These are phyloP conservation scores for Lactarius pseudohatsudake DNA, from an alignment of 768 basidiomycete genomes.

Conservation along the genomic window DNA sequence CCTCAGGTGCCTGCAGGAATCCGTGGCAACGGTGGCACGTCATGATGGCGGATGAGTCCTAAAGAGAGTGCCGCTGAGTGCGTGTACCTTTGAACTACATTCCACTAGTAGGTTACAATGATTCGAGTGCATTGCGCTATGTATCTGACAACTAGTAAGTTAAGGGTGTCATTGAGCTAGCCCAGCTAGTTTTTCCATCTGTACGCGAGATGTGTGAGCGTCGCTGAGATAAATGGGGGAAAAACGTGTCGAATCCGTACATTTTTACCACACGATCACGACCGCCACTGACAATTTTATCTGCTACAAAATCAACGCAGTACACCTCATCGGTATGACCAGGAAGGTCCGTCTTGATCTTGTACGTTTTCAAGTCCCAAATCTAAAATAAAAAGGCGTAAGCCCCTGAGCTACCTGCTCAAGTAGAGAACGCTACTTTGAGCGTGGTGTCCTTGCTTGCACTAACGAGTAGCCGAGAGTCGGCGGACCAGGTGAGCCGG, in stretches of 20 bases:
- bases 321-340: slow-evolving; percentile 98
- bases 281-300: slow-evolving; percentile 99
- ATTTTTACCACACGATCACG: slow-evolving; percentile 91
- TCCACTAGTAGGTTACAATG: neutral
- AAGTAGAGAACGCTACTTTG: slow-evolving; percentile 57
- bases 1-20: neutral
- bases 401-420: neutral
- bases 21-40: neutral
- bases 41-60: neutral
- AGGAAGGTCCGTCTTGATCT: slow-evolving; percentile 90
- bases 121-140: neutral
- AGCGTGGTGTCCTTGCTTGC: slow-evolving; percentile 96
- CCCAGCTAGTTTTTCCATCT: slow-evolving; percentile 28
- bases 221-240: neutral
- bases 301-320: slow-evolving; percentile 98
- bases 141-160: neutral
- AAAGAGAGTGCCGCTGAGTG: neutral
- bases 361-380: slow-evolving; percentile 96
- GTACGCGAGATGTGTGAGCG: neutral
- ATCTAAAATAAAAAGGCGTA: slow-evolving; percentile 51
- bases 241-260: slow-evolving; percentile 46
- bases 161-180: neutral
- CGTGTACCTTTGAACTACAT: neutral
- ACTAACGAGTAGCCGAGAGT: slow-evolving; percentile 87
- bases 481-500: slow-evolving; percentile 92